Conservation (phyloP, 2,329 filamentous ascomycete species). For the Phoma sp. region DNA sequence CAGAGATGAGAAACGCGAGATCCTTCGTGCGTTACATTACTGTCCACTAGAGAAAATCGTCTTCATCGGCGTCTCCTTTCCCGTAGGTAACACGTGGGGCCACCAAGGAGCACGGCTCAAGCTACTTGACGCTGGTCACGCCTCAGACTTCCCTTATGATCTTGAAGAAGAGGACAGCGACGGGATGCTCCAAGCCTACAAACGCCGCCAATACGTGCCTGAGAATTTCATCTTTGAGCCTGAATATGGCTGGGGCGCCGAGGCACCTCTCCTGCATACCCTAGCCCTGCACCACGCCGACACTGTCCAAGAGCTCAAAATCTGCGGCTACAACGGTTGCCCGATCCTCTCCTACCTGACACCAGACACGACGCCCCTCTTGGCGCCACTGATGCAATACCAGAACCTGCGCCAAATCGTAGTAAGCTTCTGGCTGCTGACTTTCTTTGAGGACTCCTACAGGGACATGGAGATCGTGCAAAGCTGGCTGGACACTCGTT, state of each 20-base stretch:
- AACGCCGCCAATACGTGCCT: slow-evolving; percentile 25
- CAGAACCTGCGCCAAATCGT: slow-evolving; percentile 51
- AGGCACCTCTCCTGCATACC: slow-evolving; percentile 51
- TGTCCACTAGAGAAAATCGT: slow-evolving; percentile 54
- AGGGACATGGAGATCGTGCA: slow-evolving; percentile 53
- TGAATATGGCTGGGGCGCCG: slow-evolving; percentile 49
- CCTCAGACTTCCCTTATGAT: slow-evolving; percentile 25
- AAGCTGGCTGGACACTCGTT: slow-evolving; percentile 53
- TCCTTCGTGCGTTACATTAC: slow-evolving; percentile 50
- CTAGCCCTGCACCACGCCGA: slow-evolving; percentile 50
- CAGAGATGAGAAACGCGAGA: slow-evolving; percentile 55
- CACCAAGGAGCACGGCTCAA: slow-evolving; percentile 41
- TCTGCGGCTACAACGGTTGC: slow-evolving; percentile 56
- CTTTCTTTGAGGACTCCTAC: slow-evolving; percentile 46
- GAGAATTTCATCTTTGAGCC: slow-evolving; percentile 43
- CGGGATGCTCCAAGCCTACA: slow-evolving; percentile 33
- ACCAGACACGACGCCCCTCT: slow-evolving; percentile 47
- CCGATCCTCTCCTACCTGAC: slow-evolving; percentile 49
- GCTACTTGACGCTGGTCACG: slow-evolving; percentile 34
- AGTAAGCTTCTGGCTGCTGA: slow-evolving; percentile 52
- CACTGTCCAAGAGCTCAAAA: slow-evolving; percentile 54
- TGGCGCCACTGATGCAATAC: slow-evolving; percentile 51
- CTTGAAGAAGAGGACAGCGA: slow-evolving; percentile 41
- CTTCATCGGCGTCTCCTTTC: slow-evolving; percentile 53
- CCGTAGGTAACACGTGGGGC: slow-evolving; percentile 56